Evolutionary conservation across 306 rosid species (phyloP).

Genomic region (Urtica urens): DNA sequence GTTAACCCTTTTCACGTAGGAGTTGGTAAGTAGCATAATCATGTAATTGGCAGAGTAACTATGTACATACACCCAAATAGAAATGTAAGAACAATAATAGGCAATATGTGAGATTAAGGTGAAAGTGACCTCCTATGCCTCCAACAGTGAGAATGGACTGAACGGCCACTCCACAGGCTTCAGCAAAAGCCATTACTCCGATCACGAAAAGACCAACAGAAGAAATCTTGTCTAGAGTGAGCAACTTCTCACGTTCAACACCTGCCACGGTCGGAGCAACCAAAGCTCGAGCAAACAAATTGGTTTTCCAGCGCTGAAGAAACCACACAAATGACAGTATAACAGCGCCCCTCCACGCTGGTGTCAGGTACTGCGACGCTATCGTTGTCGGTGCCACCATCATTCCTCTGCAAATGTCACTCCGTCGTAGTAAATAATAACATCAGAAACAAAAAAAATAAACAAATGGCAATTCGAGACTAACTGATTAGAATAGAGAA

Average conservation of each 20-base stretch:
- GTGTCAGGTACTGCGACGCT: conserved; percentile 54
- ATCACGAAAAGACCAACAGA: conserved; percentile 70
- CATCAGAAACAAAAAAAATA: no score
- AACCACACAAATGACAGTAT: conserved; percentile 80
- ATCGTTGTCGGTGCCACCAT: conserved; percentile 84
- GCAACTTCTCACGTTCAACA: conserved; percentile 61
- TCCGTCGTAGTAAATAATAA: no score
- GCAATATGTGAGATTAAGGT: no score
- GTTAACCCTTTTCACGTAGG: no score
- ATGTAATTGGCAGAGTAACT: no score
- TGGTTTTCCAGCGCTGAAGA: conserved; percentile 75
- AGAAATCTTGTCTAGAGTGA: conserved; percentile 60
- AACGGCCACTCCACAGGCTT: conserved; percentile 94
- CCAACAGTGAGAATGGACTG: conserved; percentile 85
- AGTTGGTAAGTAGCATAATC: no score
- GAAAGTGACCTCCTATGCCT: conserved; percentile 73
- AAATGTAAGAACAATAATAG: no score
- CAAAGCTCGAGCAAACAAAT: conserved; percentile 42
- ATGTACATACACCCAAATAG: no score
- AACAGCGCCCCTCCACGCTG: conserved; percentile 68
- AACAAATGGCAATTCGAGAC: no score
- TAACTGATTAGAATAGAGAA: no score
- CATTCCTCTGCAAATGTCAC: conserved; percentile 53
- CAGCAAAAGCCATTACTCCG: conserved; percentile 83
- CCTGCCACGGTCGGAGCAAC: conserved; percentile 25